Percentiles rank a stretch among this genome's conserved stretches.
These are phyloP conservation scores for Fraxinus ornus DNA, from an alignment of 305 asterid species.

Conservation along the genomic window DNA sequence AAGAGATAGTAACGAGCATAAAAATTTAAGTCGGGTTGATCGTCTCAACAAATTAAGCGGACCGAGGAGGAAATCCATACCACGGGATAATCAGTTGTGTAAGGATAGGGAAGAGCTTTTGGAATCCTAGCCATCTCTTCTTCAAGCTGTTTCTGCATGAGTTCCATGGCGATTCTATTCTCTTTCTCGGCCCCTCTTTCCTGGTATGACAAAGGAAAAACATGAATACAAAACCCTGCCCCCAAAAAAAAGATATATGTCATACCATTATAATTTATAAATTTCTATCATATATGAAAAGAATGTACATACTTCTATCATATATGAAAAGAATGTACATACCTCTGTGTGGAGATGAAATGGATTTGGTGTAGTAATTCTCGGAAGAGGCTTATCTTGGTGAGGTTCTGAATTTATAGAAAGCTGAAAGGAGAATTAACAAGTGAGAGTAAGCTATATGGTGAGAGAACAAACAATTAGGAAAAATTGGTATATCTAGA, in stretches of 20 bases:
- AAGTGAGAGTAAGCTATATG: background rate
- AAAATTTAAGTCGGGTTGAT: background rate
- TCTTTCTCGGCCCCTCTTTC: slow-evolving; percentile 91
- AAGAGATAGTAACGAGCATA: background rate
- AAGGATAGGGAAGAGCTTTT: slow-evolving; percentile 83
- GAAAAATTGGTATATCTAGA: background rate
- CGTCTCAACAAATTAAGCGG: background rate
- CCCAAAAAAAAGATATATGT: background rate
- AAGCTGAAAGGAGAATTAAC: slow-evolving; percentile 43
- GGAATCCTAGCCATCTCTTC: slow-evolving; percentile 82
- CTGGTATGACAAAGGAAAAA: slow-evolving; percentile 33
- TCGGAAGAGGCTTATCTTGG: slow-evolving; percentile 57
- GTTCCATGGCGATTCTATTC: slow-evolving; percentile 55
- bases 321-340: slow-evolving; percentile 4
- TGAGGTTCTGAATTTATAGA: slow-evolving; percentile 68
- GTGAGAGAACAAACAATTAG: background rate
- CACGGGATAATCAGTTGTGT: slow-evolving; percentile 93
- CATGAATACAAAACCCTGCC: background rate
- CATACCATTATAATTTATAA: background rate
- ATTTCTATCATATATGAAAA: background rate
- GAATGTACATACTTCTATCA: slow-evolving; percentile 31
- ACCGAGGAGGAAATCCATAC: slow-evolving; percentile 31
- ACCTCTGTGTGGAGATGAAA: slow-evolving; percentile 90
- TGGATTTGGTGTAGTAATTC: slow-evolving; percentile 70
- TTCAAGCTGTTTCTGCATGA: slow-evolving; percentile 64